Percentiles rank a stretch among this genome's conserved stretches.
Conservation (phyloP, 805 yeast species). For the Hanseniaspora lachancei region DNA sequence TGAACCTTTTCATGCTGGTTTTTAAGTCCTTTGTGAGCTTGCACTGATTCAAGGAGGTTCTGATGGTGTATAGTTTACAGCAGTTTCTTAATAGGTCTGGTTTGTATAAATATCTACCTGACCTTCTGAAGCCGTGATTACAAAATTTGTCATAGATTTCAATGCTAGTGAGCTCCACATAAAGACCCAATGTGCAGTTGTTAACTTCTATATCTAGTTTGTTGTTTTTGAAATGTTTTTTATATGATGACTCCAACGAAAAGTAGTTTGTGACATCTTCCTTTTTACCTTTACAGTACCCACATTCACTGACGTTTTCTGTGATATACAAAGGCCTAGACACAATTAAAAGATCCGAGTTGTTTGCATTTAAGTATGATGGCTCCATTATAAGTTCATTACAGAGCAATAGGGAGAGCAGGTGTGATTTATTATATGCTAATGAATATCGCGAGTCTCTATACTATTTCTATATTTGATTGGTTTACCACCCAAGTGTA, state of each 20-base stretch:
- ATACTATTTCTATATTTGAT: too few relatives aligned
- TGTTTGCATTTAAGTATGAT: slow-evolving; percentile 14
- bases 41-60: slow-evolving; percentile 41
- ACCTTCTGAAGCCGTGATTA: slow-evolving; percentile 65
- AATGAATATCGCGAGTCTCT: too few relatives aligned
- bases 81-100: slow-evolving; percentile 62
- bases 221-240: not conserved
- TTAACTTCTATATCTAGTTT: slow-evolving; percentile 13
- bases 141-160: slow-evolving; percentile 50
- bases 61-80: slow-evolving; percentile 65
- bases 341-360: slow-evolving; percentile 25
- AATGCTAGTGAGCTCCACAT: slow-evolving; percentile 35
- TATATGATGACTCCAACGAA: slow-evolving; percentile 26
- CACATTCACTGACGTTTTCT: slow-evolving; percentile 39
- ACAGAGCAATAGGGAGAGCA: too few relatives aligned
- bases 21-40: slow-evolving; percentile 53
- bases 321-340: slow-evolving; percentile 35
- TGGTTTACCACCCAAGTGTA: too few relatives aligned
- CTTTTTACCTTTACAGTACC: slow-evolving; percentile 53
- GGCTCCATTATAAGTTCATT: slow-evolving; percentile 13
- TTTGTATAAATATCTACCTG: slow-evolving; percentile 55
- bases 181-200: slow-evolving; percentile 29
- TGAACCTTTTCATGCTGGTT: slow-evolving; percentile 50
- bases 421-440: too few relatives aligned
- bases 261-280: slow-evolving; percentile 30